phyloP scores from a whole-genome alignment of 2,329 filamentous ascomycete genomes.

The Helicocarpus griseus region DNA sequence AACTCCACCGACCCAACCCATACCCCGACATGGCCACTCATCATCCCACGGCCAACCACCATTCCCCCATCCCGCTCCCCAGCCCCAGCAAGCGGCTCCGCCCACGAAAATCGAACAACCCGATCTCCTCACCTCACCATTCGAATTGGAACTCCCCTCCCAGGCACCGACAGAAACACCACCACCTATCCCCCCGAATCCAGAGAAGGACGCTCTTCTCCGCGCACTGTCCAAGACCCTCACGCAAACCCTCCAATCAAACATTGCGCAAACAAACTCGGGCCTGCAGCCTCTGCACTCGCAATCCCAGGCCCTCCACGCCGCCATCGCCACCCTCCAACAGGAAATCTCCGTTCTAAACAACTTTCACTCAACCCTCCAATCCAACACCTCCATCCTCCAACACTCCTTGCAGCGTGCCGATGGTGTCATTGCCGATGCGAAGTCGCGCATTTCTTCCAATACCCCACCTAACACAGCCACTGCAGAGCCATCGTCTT shows the following conservation, averaged over 20 bases:
- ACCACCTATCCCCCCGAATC: slow-evolving; percentile 88
- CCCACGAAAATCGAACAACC: slow-evolving; percentile 28
- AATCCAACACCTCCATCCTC: slow-evolving; percentile 68
- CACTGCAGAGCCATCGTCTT: slow-evolving; percentile 11
- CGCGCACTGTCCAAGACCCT: slow-evolving; percentile 64
- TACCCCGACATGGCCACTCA: slow-evolving; percentile 8
- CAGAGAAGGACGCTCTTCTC: slow-evolving; percentile 83
- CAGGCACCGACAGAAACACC: slow-evolving; percentile 42
- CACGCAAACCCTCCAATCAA: slow-evolving; percentile 57
- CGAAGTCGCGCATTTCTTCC: slow-evolving; percentile 46
- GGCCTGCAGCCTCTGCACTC: slow-evolving; percentile 67
- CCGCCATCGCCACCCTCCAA: slow-evolving; percentile 60
- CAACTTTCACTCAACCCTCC: slow-evolving; percentile 59
- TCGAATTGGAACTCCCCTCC: slow-evolving; percentile 49
- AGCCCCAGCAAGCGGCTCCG: slow-evolving; percentile 12
- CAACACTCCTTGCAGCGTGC: slow-evolving; percentile 68
- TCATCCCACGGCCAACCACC: slow-evolving; percentile 15
- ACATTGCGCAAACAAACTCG: slow-evolving; percentile 60
- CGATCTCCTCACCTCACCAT: slow-evolving; percentile 55
- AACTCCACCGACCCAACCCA: neutral
- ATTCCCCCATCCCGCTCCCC: slow-evolving; percentile 15
- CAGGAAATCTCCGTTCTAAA: slow-evolving; percentile 63
- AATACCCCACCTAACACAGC: slow-evolving; percentile 8
- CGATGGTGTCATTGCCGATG: slow-evolving; percentile 64
- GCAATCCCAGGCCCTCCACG: slow-evolving; percentile 67